Evolutionary conservation across 2,329 filamentous ascomycete species (phyloP), one percentile per base, ranked within the genome.

Genomic region (Nigrospora osmanthi): DNA sequence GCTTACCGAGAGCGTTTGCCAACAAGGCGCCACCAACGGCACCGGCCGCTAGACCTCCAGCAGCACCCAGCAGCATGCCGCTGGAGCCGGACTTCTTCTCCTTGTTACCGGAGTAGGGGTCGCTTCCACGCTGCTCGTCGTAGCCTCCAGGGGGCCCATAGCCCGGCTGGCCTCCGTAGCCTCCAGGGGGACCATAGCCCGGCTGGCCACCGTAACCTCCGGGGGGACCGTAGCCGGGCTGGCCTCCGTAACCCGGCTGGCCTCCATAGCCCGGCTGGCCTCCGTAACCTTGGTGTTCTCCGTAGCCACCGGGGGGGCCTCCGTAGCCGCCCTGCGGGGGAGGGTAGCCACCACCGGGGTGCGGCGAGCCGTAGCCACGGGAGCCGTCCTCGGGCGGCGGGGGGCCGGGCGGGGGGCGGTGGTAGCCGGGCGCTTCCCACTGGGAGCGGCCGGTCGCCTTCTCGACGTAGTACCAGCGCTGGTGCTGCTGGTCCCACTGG

Each of bases 391-490:
- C 31, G 23, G 17, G 48, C 38, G 3, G 37, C 5, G 38, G 43
- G 11, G 37, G 42, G 17, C 19, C 38, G 30, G 40, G 33, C 2
- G 33, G 40, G 11, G 40, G 31, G 13, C 35, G 34, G 36, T 48
- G 37, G 15, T 34, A 42, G 28, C 43, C 46, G 35, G 49, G 40
- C 39, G 47, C 47, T n/a, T 49, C 47, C 47, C 47, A 49, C 32
- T 49, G 80, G 0, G 78, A 75, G 47, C 72, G 73, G 16, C 80
- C 78, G 12, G 78, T 78, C 39, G 75, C 68, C 46, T 78, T 66
- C 59, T 85, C 80, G 46, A 80, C 70, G 56, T 82, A 87, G 65
- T 78, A 85, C 67, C 78, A 84, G 45, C 78, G 76, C 56, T 81
- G 76, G 48, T 71, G 67, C 47, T 68, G 70, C 46, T 77, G 72